These are phyloP conservation scores for Malus orientalis DNA, from an alignment of 306 rosid genomes.

Conservation along the genomic window DNA sequence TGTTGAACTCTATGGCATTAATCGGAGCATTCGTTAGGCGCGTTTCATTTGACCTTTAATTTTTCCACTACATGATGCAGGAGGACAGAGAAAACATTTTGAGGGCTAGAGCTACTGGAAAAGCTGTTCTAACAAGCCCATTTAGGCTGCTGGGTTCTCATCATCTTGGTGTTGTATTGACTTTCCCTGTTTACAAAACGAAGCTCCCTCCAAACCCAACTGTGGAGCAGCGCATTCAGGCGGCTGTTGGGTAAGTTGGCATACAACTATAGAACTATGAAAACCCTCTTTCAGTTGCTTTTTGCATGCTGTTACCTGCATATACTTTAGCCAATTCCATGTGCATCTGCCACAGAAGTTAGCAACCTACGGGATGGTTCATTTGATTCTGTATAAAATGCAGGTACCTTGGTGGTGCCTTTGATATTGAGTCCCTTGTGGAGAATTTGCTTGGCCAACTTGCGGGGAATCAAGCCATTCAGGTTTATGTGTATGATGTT, in stretches of 20 bases:
- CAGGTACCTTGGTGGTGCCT: conserved; percentile 96
- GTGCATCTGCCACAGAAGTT: background rate
- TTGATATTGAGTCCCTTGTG: conserved; percentile 95
- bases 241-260: conserved; percentile 80
- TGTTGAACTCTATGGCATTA: background rate
- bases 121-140: conserved; percentile 96
- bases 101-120: conserved; percentile 97
- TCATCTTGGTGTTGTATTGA: conserved; percentile 98
- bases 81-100: conserved; percentile 93
- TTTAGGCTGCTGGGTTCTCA: conserved; percentile 82
- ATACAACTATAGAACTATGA: background rate
- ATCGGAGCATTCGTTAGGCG: background rate
- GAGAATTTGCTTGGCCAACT: conserved; percentile 98
- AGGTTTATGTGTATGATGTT: conserved; percentile 84
- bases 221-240: conserved; percentile 55
- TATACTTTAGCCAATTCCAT: background rate
- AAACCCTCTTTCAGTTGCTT: background rate
- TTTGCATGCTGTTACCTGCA: background rate
- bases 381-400: conserved; percentile 1
- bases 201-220: conserved; percentile 69
- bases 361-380: background rate
- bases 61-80: conserved; percentile 36
- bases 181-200: conserved; percentile 93
- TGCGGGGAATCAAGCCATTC: conserved; percentile 85
- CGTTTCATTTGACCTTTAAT: conserved; percentile 1